Percentiles rank a stretch among this genome's conserved stretches.
phyloP scores from a whole-genome alignment of 192 early-diverging fungal species.

The Oehlia diaphana region DNA sequence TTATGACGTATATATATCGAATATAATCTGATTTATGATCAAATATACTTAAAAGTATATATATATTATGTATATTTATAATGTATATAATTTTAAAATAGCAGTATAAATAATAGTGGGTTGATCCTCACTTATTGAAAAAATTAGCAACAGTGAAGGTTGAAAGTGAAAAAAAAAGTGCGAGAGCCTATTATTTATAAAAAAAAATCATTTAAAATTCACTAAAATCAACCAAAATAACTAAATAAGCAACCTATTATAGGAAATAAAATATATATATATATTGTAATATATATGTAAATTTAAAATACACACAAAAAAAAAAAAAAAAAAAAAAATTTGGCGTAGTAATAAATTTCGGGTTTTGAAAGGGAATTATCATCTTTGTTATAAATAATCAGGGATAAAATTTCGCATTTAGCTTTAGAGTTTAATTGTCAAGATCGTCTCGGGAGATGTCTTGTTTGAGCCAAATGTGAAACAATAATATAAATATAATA shows the following conservation, averaged over 20 bases:
- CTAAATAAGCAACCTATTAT: background rate
- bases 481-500: background rate
- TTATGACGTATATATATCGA: background rate
- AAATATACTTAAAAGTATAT: background rate
- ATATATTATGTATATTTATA: background rate
- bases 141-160: background rate
- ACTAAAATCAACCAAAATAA: background rate
- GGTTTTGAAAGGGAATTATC: no score
- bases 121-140: background rate
- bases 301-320: background rate
- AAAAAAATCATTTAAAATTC: background rate
- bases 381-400: no score
- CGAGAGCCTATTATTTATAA: background rate
- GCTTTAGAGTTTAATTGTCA: background rate
- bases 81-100: background rate
- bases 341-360: background rate
- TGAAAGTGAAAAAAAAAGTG: background rate
- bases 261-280: background rate
- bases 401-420: no score
- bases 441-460: background rate
- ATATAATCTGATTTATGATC: background rate
- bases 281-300: background rate
- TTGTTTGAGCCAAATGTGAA: background rate
- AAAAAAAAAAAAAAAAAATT: background rate
- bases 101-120: background rate